Base-by-base conservation (phyloP, 257 asterid species). In the Salvia splendens region DNA sequence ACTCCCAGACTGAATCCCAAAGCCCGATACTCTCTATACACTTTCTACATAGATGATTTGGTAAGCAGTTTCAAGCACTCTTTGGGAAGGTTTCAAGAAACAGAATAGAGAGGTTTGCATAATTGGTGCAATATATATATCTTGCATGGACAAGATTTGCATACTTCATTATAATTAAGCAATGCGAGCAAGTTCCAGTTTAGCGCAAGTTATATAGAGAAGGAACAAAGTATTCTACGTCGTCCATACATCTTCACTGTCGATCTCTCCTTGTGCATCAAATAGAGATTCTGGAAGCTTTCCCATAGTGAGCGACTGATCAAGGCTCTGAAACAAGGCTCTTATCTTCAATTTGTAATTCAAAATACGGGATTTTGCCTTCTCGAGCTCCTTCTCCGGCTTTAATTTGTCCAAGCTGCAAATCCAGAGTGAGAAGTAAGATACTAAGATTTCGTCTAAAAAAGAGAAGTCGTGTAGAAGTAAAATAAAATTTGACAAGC, bases 311-410 rank as follows among this genome's bases (percentile, higher is more conserved):
- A 91, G 88, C 52, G 85, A 78, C 66, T 33, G 54, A 71, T 88
- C 99, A 77, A 94, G 86, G 66, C 69, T 82, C 79, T 83, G 93
- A 81, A 91, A 88, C 63, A 94, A 77, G 48, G 85, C 96, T 77
- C 99, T 80, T 57, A 88, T 86, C 81, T 73, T 94, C 84, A 91
- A 67, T 70, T 94, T 94, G 87, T 87, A 87, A 45, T 86, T 80
- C 40, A 86, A 75, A 70, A 94, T 94, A 64, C 85, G 95, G 67
- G 91, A 82, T 76, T 82, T 85, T 42, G 99, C 99, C 54, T 83
- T 82, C 82, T 94, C 86, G 62, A 94, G 95, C 91, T 94, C 97
- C 83, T 94, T 88, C 89, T 91, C 99, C 46, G 97, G 99, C 88
- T 86, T 94, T 71, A 94, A 75, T 72, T 94, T 94, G 61, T 94